These are phyloP conservation scores for Lumnitzera littorea DNA, from an alignment of 345 rosid genomes.

Conservation along the genomic window DNA sequence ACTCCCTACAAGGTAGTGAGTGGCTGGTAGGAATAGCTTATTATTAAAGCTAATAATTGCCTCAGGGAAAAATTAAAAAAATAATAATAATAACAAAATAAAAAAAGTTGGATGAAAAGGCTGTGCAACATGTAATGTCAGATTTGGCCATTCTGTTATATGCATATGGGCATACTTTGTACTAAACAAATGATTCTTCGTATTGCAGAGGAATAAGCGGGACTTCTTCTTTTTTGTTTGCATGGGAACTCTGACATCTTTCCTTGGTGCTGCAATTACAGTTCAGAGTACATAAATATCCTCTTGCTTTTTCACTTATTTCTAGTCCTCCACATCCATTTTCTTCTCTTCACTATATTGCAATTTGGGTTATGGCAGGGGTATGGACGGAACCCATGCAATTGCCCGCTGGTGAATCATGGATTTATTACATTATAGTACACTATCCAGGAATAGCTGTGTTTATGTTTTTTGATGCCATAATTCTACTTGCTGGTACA, in stretches of 20 bases:
- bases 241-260: slow-evolving; percentile 57
- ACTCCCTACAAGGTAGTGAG: no score
- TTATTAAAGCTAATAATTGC: no score
- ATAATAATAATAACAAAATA: no score
- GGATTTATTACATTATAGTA: slow-evolving; percentile 49
- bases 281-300: slow-evolving; percentile 58
- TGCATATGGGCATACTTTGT: no score
- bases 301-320: neutral
- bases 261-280: slow-evolving; percentile 42
- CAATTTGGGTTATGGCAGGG: slow-evolving; percentile 36
- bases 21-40: no score
- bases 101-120: no score
- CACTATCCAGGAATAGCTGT: slow-evolving; percentile 61
- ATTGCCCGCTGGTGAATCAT: slow-evolving; percentile 33
- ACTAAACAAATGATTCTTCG: neutral
- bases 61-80: no score
- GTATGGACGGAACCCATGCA: slow-evolving; percentile 42
- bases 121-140: no score
- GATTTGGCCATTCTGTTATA: no score
- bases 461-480: slow-evolving; percentile 52
- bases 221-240: slow-evolving; percentile 75
- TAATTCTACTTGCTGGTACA: slow-evolving; percentile 48
- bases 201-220: slow-evolving; percentile 75
- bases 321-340: neutral
- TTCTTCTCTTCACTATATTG: neutral